Base-by-base conservation (phyloP, 148 eudicot species). In the Rhododendron kiyosumense region DNA sequence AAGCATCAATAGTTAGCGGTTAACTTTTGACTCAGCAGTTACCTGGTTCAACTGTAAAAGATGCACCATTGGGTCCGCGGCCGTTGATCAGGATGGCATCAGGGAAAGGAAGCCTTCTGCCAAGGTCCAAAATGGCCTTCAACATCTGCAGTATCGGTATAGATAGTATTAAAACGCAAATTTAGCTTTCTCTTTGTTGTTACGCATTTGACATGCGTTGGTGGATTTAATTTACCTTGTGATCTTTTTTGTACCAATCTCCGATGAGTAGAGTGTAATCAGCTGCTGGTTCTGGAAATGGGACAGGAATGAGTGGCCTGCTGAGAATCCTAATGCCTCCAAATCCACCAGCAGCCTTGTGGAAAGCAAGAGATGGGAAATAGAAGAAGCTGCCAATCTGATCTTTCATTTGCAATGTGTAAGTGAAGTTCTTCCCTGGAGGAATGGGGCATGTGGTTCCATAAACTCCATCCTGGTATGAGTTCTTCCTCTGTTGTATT, bases 391-490 rank as follows among this genome's bases (percentile, higher is more conserved):
- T 94, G 7, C 98, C 98, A 8, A 96, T 96, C 84, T 96, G 98
- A 89, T 96, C 98, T 71, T 96, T 96, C 11, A 92, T 92, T 83
- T 96, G 98, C 87, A 94, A 83, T 76, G 67, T 78, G 92, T 94
- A 95, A 1, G 98, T 95, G 88, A 88, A 95, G 88, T 95, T 95
- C 85, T 88, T 88, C 63, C 98, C 98, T 0, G 93, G 92, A 54
- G 98, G 98, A 51, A 95, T 95, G n/a, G 98, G 97, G 85, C 98
- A 95, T 45, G 94, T 95, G 3, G 98, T 94, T 84, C 98, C 98
- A 51, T 86, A 93, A 4, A 95, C 94, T 76, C 98, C 98, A 80
- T 95, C 98, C 83, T 91, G 88, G 78, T 74, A 95, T 15, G 98
- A 95, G 79, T 94, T 95, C 79, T 87, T 95, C 87, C 98, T 91